Conservation (phyloP, 2,329 filamentous ascomycete species). For the Ascosphaera acerosa region DNA sequence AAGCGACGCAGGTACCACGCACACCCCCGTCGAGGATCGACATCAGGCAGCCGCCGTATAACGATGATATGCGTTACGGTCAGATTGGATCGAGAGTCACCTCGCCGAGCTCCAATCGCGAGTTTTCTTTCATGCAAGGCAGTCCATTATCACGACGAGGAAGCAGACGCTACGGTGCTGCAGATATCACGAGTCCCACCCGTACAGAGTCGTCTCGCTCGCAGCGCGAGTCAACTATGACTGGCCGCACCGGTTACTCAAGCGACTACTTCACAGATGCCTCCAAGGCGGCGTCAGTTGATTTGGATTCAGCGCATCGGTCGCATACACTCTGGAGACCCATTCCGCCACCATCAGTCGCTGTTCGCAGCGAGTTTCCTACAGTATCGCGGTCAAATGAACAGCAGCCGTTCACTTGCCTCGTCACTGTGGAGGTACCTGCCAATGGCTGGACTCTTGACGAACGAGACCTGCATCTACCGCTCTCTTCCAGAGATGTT, state of each 20-base stretch:
- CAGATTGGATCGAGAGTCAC: background rate
- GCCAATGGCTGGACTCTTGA: constrained; percentile 79
- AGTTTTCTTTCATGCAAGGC: background rate
- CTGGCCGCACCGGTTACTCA: too few species aligned
- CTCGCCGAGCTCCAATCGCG: background rate
- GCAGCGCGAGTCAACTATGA: too few species aligned
- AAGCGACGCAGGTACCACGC: background rate
- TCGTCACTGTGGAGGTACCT: constrained; percentile 81
- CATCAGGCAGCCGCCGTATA: background rate
- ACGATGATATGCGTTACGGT: background rate
- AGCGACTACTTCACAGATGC: too few species aligned
- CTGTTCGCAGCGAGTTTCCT: constrained; percentile 86
- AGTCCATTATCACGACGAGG: background rate
- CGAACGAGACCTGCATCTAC: constrained; percentile 54
- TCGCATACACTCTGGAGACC: too few species aligned
- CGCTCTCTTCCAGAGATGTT: too few species aligned
- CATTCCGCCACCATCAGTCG: constrained; percentile 77
- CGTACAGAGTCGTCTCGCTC: background rate
- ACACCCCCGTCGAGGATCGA: background rate
- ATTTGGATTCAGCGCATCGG: too few species aligned
- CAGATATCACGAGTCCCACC: background rate
- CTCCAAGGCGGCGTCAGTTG: too few species aligned
- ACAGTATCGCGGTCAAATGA: constrained; percentile 78
- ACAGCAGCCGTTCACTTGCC: constrained; percentile 81
- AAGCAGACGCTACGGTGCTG: background rate